Conservation (phyloP, 2,329 filamentous ascomycete genomes). For the Aspergillus transmontanensis region DNA sequence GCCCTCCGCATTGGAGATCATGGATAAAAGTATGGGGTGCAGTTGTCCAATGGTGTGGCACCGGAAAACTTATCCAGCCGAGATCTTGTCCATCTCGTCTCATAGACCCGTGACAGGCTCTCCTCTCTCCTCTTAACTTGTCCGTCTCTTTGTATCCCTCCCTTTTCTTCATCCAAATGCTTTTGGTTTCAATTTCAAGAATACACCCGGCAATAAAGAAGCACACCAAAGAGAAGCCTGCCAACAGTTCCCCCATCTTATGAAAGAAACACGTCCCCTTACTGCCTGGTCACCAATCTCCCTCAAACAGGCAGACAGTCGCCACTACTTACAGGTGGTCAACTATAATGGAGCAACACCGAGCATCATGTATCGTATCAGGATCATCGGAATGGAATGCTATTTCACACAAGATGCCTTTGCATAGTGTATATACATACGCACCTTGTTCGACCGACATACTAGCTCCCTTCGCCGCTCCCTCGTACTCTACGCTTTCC, state of each 20-base stretch:
- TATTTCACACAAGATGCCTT: not conserved
- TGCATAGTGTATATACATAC: not conserved
- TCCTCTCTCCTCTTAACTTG: not conserved
- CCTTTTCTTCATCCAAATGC: not conserved
- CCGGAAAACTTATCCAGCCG: conserved; percentile 15
- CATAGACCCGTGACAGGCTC: not conserved
- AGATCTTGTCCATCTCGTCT: not conserved
- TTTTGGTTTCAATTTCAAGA: not conserved
- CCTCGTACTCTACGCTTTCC: too few species aligned
- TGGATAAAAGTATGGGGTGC: not conserved
- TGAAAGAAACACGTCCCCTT: not conserved
- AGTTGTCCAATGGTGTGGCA: not conserved
- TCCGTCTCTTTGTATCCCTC: not conserved
- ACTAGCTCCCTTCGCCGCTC: not conserved
- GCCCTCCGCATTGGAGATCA: not conserved
- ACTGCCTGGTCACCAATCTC: not conserved
- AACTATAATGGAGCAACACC: not conserved
- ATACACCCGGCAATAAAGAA: not conserved
- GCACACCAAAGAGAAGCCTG: not conserved
- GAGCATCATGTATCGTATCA: not conserved
- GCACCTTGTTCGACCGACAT: not conserved
- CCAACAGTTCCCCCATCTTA: too few species aligned
- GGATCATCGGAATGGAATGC: not conserved
- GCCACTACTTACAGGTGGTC: not conserved
- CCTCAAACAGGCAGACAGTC: not conserved